Base-by-base conservation (phyloP, 78 protist genomes). In the Speleostelium caveatum region DNA sequence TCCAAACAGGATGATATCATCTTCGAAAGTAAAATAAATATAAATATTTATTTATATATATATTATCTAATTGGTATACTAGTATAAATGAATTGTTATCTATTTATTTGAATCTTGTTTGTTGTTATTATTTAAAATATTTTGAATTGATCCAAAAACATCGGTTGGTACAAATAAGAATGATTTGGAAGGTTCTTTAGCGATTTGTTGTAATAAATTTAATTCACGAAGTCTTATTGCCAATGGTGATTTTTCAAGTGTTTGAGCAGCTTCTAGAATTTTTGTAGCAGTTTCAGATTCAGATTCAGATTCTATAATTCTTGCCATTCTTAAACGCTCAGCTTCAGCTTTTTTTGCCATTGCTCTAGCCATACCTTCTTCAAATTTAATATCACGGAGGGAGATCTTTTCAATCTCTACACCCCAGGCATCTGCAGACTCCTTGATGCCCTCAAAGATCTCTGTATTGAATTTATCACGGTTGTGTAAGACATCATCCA, bases 291-390 rank as follows among this genome's bases (percentile, higher is more conserved):
- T 51, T 71, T 71, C 30, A 32, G 38, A 59, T 51, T 71, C 77
- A 14, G 76, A 51, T 67, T 79, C 45, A 16, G 88, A 75, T 55
- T 65, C 7, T 2, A 79, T 79, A 30, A 79, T 67, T 56, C 51
- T 80, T 30, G 77, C 59, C 26, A 67, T 59, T 30, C 89, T 21
- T n/a, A 80, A 49, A 22, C 74, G 53, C 19, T 53, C 89, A 7
- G 89, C 89, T 30, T 80, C 89, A 10, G 77, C 89, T 38, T 41
- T 68, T 32, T 80, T 80, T 35, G 89, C 89, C 59, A 80, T 68
- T 22, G 89, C 89, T 56, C 77, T 49, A 39, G 17, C 39, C 38
- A 80, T 80, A 38, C 76, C 63, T 60, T 80, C 77, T 41, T 80
- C 89, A 38, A 80, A 80, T 33, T 60, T 69, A 5, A 80, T 80